These are phyloP conservation scores for Ogataea saltuana DNA, from an alignment of 805 yeast genomes.

Conservation along the genomic window DNA sequence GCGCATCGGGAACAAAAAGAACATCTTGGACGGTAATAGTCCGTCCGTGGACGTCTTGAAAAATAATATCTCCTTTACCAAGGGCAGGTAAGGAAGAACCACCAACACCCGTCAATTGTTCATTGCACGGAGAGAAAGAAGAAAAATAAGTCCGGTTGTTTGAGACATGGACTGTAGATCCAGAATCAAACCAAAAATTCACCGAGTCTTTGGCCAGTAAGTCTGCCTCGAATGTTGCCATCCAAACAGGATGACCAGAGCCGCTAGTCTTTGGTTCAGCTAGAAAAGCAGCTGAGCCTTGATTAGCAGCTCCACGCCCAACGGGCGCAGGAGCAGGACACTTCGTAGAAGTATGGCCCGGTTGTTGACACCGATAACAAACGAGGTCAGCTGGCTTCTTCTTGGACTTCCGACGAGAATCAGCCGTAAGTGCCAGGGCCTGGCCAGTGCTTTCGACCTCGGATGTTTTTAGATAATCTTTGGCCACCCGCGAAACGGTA, in stretches of 20 bases:
- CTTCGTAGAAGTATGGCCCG: neutral
- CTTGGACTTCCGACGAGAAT: neutral
- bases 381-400: neutral
- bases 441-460: neutral
- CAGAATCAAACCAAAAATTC: constrained; percentile 5
- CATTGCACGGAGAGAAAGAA: neutral
- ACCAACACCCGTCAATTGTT: neutral
- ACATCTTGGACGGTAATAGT: too few species aligned
- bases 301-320: neutral
- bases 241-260: constrained; percentile 1
- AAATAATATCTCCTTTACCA: neutral
- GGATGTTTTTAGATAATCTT: neutral
- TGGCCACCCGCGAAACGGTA: constrained; percentile 1
- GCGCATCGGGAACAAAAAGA: neutral
- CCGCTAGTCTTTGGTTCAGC: neutral
- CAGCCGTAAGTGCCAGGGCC: constrained; percentile 1
- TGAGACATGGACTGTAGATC: constrained; percentile 4
- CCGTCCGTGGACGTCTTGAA: neutral
- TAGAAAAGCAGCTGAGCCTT: constrained; percentile 1
- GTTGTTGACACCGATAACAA: neutral
- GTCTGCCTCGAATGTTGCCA: neutral
- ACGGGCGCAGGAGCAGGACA: neutral
- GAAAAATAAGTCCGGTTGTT: constrained; percentile 5
- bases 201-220: neutral
- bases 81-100: constrained; percentile 1